Conservation (phyloP, 2,329 filamentous ascomycete species). For the Leptoxyphium fumago region DNA sequence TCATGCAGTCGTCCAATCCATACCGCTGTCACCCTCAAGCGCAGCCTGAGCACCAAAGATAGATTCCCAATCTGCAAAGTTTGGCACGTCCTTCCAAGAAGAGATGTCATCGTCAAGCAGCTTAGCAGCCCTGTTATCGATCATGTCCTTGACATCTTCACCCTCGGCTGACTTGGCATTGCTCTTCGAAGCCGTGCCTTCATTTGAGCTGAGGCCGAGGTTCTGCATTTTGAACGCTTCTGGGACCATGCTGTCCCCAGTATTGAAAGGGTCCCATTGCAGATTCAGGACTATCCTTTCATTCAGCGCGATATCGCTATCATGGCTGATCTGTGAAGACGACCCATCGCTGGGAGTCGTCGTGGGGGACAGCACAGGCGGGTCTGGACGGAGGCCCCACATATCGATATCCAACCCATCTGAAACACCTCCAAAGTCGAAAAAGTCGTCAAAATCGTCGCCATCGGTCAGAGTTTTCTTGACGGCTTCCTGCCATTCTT, state of each 20-base stretch:
- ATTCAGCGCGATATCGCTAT: slow-evolving; percentile 28
- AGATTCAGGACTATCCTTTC: slow-evolving; percentile 27
- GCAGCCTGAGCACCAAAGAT: slow-evolving; percentile 1
- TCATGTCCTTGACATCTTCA: not conserved
- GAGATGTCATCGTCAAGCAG: not conserved
- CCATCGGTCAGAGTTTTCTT: slow-evolving; percentile 4
- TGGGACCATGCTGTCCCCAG: slow-evolving; percentile 17
- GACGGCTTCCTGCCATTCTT: not conserved
- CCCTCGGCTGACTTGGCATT: not conserved
- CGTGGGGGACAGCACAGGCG: slow-evolving; percentile 3
- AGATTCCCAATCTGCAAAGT: not conserved
- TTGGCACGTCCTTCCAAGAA: not conserved
- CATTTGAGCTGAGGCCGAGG: not conserved
- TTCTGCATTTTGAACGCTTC: slow-evolving; percentile 4
- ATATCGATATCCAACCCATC: slow-evolving; percentile 1
- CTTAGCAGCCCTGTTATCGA: not conserved
- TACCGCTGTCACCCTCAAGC: slow-evolving; percentile 1
- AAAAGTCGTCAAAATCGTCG: slow-evolving; percentile 15
- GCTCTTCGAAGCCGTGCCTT: not conserved
- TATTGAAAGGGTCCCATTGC: slow-evolving; percentile 15
- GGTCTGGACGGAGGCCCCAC: slow-evolving; percentile 10
- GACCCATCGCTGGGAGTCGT: slow-evolving; percentile 12
- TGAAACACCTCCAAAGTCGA: slow-evolving; percentile 2
- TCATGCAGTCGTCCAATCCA: not conserved
- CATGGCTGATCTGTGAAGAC: slow-evolving; percentile 21